A percentile compares a stretch with the other conserved stretches of the same genome.
These are phyloP conservation scores for Clarireedia homoeocarpa DNA, from an alignment of 2,329 filamentous ascomycete species.

Conservation along the genomic window DNA sequence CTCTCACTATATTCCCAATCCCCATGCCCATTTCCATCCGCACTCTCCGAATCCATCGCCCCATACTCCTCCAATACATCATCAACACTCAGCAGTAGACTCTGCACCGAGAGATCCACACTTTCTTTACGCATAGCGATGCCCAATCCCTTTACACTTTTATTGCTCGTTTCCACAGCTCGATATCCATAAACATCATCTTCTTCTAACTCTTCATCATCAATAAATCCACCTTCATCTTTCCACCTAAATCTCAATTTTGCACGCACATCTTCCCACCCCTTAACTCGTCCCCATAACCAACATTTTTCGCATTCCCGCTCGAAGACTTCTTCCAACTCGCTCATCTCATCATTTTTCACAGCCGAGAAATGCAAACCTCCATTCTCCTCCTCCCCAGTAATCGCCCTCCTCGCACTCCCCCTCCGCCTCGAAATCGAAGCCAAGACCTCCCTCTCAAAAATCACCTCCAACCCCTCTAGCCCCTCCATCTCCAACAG, in stretches of 20 bases:
- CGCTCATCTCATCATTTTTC: neutral
- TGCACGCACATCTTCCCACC: neutral
- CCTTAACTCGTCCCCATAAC: neutral
- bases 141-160: too few species aligned
- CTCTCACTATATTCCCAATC: neutral
- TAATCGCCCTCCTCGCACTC: too few species aligned
- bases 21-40: neutral
- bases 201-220: neutral
- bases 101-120: neutral
- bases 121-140: too few species aligned
- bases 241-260: neutral
- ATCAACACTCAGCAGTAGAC: neutral
- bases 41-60: neutral
- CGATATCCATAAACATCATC: neutral
- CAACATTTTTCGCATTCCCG: conserved; percentile 1
- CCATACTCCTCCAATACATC: neutral
- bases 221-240: neutral
- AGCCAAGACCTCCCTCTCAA: neutral
- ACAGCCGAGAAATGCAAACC: neutral
- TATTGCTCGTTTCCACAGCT: too few species aligned
- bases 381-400: neutral
- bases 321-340: neutral
- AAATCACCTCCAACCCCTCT: neutral
- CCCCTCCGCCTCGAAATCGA: neutral
- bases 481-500: conserved; percentile 4